Evolutionary conservation across 306 rosid species (phyloP), one percentile per base, ranked within the genome.

Genomic region (Vicia villosa): DNA sequence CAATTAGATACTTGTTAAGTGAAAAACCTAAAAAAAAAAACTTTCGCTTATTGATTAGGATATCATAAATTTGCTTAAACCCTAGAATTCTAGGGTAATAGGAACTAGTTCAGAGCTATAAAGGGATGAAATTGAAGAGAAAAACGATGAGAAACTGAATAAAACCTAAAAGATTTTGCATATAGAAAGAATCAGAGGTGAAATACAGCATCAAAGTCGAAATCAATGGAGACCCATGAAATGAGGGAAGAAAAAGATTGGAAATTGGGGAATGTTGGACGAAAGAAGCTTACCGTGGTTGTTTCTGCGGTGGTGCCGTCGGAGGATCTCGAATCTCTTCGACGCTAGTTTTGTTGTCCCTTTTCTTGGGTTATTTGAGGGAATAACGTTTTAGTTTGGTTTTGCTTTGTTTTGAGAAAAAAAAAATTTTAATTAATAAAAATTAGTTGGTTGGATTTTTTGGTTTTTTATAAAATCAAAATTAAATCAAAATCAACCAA

Each of bases 271-370:
- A 42, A 19, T 4, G 7, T 5, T 8, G 5, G 46, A 4, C 13
- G 28, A 54, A 40, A 28, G 4, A 5, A 54, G 1, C 63, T 49
- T 14, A 74, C 78, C 66, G 56, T 56, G 49, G 32, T 41, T 32
- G 11, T n/a, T 9, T 65, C 43, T 50, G 15, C 66, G 45, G 57
- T 17, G 47, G 58, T 32, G 10, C 58, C 58, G 58, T 20, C 58
- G 30, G 13, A 37, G 59, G 38, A 59, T 52, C 63, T 15, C 20
- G 11, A 5, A 12, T 28, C 28, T 11, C 37, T 30, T 42, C 45
- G 1, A 56, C 3, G 4, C 6, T 57, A 6, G 21, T 30, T 40
- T 40, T 17, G 1, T 49, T 49, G 2, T 67, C 32, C 36, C 32
- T 16, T 24, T 66, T 17, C 26, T 45, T 6, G 5, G 6, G 19